A percentile compares a stretch with the other conserved stretches of the same genome.
Conservation (phyloP, 1,284 basidiomycete genomes). For the Pseudozyma hubeiensis region DNA sequence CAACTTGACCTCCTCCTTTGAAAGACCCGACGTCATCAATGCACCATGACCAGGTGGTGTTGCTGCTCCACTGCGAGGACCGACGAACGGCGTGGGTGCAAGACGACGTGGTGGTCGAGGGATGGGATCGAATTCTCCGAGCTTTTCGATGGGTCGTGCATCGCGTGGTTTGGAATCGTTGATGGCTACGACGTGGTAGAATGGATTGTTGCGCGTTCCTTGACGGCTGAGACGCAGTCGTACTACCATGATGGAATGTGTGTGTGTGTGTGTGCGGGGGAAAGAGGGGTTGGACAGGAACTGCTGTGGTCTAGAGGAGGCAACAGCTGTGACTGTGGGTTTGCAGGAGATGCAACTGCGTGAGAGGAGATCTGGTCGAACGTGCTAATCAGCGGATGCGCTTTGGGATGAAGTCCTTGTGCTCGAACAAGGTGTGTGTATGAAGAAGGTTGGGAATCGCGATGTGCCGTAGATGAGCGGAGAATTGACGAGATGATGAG, state of each 20-base stretch:
- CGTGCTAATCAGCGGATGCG: too few relatives aligned
- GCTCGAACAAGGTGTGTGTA: too few relatives aligned
- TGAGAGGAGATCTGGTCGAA: too few relatives aligned
- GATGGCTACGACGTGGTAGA: conserved; percentile 89
- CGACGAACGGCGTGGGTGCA: conserved; percentile 24
- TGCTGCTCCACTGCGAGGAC: not conserved
- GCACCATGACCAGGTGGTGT: conserved; percentile 39
- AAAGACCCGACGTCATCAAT: conserved; percentile 56
- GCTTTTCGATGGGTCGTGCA: conserved; percentile 87
- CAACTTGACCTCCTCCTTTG: conserved; percentile 36
- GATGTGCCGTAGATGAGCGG: too few relatives aligned
- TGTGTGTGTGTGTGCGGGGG: not conserved
- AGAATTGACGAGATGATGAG: not conserved
- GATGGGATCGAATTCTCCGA: conserved; percentile 86
- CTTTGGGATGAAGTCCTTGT: too few relatives aligned
- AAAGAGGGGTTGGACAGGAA: not conserved
- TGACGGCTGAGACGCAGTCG: conserved; percentile 87
- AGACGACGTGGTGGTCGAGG: conserved; percentile 57
- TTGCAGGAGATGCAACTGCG: too few relatives aligned
- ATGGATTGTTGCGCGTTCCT: conserved; percentile 80
- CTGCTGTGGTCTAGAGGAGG: not conserved
- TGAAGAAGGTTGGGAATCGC: too few relatives aligned
- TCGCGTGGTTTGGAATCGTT: conserved; percentile 81
- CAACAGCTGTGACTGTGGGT: not conserved
- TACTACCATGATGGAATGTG: conserved; percentile 77